A percentile compares a stretch with the other conserved stretches of the same genome.
phyloP scores from a whole-genome alignment of 140 eudicot genomes.

The Bidens hawaiensis region DNA sequence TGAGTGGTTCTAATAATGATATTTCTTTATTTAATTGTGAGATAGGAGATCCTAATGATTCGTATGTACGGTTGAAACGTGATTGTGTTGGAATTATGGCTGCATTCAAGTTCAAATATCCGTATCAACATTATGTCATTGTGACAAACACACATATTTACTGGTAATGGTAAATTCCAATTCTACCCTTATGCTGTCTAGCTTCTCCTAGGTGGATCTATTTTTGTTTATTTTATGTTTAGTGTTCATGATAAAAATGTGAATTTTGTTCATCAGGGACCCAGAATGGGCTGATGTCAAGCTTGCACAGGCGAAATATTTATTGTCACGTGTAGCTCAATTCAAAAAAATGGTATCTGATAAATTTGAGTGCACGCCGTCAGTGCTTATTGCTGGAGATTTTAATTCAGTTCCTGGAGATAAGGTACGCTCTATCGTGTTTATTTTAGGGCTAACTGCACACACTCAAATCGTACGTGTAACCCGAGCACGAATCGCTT shows the following conservation, averaged over 20 bases:
- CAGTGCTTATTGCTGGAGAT: constrained; percentile 81
- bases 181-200: not conserved
- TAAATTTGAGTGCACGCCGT: constrained; percentile 62
- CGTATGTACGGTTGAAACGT: constrained; percentile 82
- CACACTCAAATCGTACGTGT: not conserved
- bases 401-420: constrained; percentile 93
- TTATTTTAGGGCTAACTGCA: not conserved
- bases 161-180: constrained; percentile 46
- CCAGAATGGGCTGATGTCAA: constrained; percentile 87
- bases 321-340: constrained; percentile 56
- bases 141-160: constrained; percentile 79
- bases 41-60: constrained; percentile 70
- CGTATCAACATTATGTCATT: constrained; percentile 57
- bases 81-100: constrained; percentile 93
- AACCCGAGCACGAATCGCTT: no score
- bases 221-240: not conserved
- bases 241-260: not conserved
- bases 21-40: constrained; percentile 15
- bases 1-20: not conserved
- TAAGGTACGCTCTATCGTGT: constrained; percentile 42
- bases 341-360: constrained; percentile 51
- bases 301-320: constrained; percentile 81
- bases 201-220: not conserved
- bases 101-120: constrained; percentile 69
- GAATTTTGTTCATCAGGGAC: constrained; percentile 43